These are phyloP conservation scores for Ceraceosorus bombacis DNA, from an alignment of 1,284 basidiomycete genomes.

Conservation along the genomic window DNA sequence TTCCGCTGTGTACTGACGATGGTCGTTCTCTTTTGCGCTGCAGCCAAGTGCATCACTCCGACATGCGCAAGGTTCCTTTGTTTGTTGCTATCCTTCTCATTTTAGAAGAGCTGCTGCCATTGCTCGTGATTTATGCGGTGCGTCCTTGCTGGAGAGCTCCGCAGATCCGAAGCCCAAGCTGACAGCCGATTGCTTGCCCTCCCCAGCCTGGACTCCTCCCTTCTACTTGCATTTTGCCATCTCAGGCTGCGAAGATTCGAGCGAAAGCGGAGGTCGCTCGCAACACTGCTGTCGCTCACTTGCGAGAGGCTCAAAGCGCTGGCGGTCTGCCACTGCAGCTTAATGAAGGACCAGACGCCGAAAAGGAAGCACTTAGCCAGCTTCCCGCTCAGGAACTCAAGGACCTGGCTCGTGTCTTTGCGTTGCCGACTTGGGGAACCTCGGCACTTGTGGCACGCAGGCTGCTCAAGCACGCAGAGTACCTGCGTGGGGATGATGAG, in stretches of 20 bases:
- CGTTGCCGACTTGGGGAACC: slow-evolving; percentile 13
- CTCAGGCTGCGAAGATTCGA: slow-evolving; percentile 56
- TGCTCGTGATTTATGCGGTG: slow-evolving; percentile 70
- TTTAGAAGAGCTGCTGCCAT: slow-evolving; percentile 71
- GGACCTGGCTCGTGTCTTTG: no score
- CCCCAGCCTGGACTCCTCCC: slow-evolving; percentile 64
- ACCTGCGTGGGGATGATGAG: slow-evolving; percentile 29
- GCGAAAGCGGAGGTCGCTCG: slow-evolving; percentile 34
- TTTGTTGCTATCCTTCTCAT: slow-evolving; percentile 69
- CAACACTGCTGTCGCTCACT: slow-evolving; percentile 20
- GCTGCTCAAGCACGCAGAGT: slow-evolving; percentile 18
- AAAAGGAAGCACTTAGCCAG: slow-evolving; percentile 4
- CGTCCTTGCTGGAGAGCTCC: not conserved
- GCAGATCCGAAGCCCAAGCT: not conserved
- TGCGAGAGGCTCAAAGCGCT: slow-evolving; percentile 10
- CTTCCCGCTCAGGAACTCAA: not conserved
- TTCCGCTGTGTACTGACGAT: not conserved
- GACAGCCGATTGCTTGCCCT: not conserved
- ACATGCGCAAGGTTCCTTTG: slow-evolving; percentile 61
- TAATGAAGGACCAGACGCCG: slow-evolving; percentile 1
- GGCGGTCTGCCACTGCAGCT: slow-evolving; percentile 13
- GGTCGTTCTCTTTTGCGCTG: not conserved
- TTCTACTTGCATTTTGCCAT: slow-evolving; percentile 77
- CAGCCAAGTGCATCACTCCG: slow-evolving; percentile 28
- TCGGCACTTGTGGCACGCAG: slow-evolving; percentile 13